Base-by-base conservation (phyloP, 306 rosid species). In the Inga laurina region DNA sequence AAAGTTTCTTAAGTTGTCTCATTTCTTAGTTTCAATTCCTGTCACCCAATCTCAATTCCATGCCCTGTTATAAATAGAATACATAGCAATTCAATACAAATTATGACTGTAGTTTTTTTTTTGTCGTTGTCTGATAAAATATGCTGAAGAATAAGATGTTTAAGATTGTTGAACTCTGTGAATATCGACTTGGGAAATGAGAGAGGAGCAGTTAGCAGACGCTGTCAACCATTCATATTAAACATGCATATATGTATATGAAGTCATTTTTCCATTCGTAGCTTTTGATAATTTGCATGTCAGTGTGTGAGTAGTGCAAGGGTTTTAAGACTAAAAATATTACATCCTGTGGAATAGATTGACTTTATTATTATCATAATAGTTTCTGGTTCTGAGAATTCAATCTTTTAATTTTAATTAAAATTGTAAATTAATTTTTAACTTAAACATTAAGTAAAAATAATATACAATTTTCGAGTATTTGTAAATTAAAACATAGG, bases 11-110 rank as follows among this genome's bases (percentile, higher is more conserved):
- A 68, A 41, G 61, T 82, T 75, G 66, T 67, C 13, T 37, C 65
- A 77, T 75, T 77, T 84, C 62, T 62, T 66, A 75, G 86, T 85
- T 82, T 76, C 71, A 77, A 56, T 79, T 61, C 76, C 39, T 66
- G 66, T 78, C 69, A 30, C 78, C 78, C 76, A 74, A 27, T 79
- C 75, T 80, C 64, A 85, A 34, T 54, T 67, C 49, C 80, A 68
- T 67, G 19, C 46, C 54, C 70, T 22, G 44, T 79, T 64, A 62
- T 73, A 52, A 49, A 75, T 74, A 81, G 66, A 82, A 56, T 62
- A 57, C 77, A 77, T 80, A 79, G 81, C 68, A 80, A 64, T 76
- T 27, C 49, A 32, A 76, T 87, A 83, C 82, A 83, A 65, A 78
- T 72, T 78, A 44, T 41, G 67, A 61, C 68, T 64, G 5, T 74